Base-by-base conservation (phyloP, 352 stramenopile species). In the Elongisporangium undulatum region DNA sequence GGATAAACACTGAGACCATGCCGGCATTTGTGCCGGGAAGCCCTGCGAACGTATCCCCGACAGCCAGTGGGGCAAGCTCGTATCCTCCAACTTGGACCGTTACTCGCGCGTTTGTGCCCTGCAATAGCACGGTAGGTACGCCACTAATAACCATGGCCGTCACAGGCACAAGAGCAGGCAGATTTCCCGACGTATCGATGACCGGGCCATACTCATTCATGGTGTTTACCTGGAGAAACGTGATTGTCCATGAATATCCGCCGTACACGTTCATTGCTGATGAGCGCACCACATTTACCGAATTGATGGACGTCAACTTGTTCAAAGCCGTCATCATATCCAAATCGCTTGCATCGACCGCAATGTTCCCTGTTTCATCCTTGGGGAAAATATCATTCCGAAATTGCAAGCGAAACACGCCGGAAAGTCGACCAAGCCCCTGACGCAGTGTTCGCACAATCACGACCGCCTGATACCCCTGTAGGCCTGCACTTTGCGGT, bases 201-300 rank as follows among this genome's bases (percentile, higher is more conserved):
- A 93, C 72, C 0, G 83, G 74, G 0, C 84, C 86, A 39, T 90
- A 94, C 15, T 84, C 67, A 45, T 89, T 91, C 53, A 72, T 85
- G 13, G 80, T 83, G 66, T 92, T 94, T 8, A 94, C 77, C 54
- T 89, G 64, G 3, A 90, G 39, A 56, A 95, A 95, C 13, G 86
- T 95, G 39, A 95, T 62, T 0, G 80, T 90, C 86, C 86, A 95
- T n/a, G 86, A 82, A 61, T 94, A 95, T 13, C 84, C 84, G 16
- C 84, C 86, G 51, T 73, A 89, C 3, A 50, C 51, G 49, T 95
- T 93, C 77, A 90, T 90, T 23, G 80, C 60, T 3, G 78, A 74
- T 0, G 82, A 87, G 0, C 82, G 79, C 3, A 71, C 63, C 2
- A 95, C 85, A 10, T 51, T 55, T 5, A 92, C 83, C 53, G 89